These are phyloP conservation scores for Aspergillus kassunensis DNA, from an alignment of 495 filamentous ascomycete species.

Conservation along the genomic window DNA sequence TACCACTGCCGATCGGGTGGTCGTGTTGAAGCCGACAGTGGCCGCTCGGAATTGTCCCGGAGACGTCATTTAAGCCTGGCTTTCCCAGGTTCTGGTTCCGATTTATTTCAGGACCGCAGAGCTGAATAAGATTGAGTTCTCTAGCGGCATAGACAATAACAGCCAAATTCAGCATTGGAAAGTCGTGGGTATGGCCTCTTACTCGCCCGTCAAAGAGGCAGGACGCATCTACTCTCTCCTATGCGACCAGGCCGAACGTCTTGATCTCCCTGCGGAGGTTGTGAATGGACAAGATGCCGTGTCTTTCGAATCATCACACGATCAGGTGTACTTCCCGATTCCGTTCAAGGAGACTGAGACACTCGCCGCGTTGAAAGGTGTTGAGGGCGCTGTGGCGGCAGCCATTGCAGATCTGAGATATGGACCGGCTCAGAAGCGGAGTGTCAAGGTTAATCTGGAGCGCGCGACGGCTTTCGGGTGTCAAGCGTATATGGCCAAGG, in stretches of 20 bases:
- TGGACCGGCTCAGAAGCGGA: conserved; percentile 31
- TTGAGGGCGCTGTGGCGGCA: conserved; percentile 65
- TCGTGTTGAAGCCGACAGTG: not conserved
- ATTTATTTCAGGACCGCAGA: too few relatives aligned
- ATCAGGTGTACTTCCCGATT: conserved; percentile 54
- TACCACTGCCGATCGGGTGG: conserved; percentile 2
- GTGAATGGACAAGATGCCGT: conserved; percentile 34
- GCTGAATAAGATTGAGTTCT: too few relatives aligned
- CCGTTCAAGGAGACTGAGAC: conserved; percentile 71
- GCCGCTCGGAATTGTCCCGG: conserved; percentile 1
- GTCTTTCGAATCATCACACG: conserved; percentile 37
- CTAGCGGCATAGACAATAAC: too few relatives aligned
- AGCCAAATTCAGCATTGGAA: not conserved
- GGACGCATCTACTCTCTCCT: conserved; percentile 40
- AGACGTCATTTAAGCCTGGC: conserved; percentile 5
- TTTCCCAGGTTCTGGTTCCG: not conserved
- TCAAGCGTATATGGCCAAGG: conserved; percentile 66
- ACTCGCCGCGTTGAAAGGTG: conserved; percentile 61
- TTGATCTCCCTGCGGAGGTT: conserved; percentile 35
- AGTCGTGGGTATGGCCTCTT: conserved; percentile 8
- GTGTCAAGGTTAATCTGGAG: conserved; percentile 59
- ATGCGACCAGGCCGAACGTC: conserved; percentile 36
- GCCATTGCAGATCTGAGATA: conserved; percentile 58
- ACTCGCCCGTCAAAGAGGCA: conserved; percentile 42
- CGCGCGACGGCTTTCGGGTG: conserved; percentile 63